A percentile compares a stretch with the other conserved stretches of the same genome.
Conservation (phyloP, 345 rosid genomes). For the Eucalyptus microcorys region DNA sequence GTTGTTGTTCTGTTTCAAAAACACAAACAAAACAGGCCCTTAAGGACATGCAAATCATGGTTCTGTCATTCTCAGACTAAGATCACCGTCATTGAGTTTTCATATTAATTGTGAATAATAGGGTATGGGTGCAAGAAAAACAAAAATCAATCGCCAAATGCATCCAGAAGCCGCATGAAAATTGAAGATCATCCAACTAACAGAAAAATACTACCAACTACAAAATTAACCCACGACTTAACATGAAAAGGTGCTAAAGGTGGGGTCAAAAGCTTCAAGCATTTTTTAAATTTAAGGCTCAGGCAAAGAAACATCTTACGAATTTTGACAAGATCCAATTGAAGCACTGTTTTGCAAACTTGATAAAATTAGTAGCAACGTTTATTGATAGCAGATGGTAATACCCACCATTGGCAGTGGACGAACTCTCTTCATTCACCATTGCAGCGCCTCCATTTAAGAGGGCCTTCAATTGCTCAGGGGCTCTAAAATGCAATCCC, state of each 20-base stretch:
- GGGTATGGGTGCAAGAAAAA: not conserved
- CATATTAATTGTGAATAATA: not conserved
- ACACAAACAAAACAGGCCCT: not conserved
- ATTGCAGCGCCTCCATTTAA: conserved; percentile 39
- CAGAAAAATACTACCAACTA: not conserved
- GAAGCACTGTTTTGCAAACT: not conserved
- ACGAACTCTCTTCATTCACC: conserved; percentile 19
- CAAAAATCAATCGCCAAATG: not conserved
- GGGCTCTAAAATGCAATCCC: conserved; percentile 85
- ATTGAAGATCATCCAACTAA: not conserved
- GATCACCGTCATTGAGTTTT: not conserved
- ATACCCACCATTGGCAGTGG: conserved; percentile 35
- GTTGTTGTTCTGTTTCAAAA: not conserved
- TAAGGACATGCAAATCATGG: not conserved
- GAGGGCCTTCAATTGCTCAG: conserved; percentile 51
- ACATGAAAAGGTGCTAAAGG: not conserved
- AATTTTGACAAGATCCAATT: not conserved
- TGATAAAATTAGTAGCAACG: not conserved
- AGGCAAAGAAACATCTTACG: not conserved
- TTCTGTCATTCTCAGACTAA: not conserved
- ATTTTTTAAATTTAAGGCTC: not conserved
- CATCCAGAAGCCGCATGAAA: not conserved
- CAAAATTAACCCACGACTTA: not conserved
- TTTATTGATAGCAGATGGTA: not conserved
- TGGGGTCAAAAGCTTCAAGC: not conserved